Base-by-base conservation (phyloP, 331 rosid species). In the Rosa hybrid region DNA sequence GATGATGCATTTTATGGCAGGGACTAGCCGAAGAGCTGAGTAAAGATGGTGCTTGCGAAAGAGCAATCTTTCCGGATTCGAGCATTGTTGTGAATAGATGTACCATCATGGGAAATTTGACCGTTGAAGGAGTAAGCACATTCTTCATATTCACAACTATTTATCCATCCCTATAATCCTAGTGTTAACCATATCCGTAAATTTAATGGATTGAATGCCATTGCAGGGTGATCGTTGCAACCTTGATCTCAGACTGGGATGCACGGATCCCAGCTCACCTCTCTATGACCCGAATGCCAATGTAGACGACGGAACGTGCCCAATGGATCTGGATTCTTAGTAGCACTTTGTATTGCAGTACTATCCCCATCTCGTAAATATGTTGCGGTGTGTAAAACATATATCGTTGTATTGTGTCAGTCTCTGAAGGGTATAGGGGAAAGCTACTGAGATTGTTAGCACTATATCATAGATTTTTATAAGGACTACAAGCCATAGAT, bases 281-380 rank as follows among this genome's bases (percentile, higher is more conserved):
- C 0, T 78, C 0, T 95, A 88, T 76, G 13, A 95, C 57, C 98
- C 98, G 2, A 83, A 91, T 44, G 99, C 99, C 78, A 95, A 90
- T 81, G 92, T 95, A 45, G 99, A 95, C 25, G 98, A 95, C 75
- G 99, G 99, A 56, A 75, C 98, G 16, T 95, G 97, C 76, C 89
- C 90, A 7, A 34, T 88, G 12, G 92, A 91, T 72, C 83, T 72
- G 30, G 94, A 87, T 42, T 74, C 90, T 68, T 92, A 82, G 62
- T 92, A 87, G 81, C 44, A 72, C 38, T 8, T n/a, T 30, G 49
- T 69, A 21, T 42, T 23, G 34, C 23, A 27, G 72, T 76, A 27
- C 45, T 18, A 45, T 76, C 30, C 46, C 30, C 71, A 16, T 76
- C 8, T 63, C 62, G 48, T 45, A 76, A 23, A 76, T 76, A 76